phyloP scores from a whole-genome alignment of 495 filamentous ascomycete species.

The Annulohypoxylon stygium region DNA sequence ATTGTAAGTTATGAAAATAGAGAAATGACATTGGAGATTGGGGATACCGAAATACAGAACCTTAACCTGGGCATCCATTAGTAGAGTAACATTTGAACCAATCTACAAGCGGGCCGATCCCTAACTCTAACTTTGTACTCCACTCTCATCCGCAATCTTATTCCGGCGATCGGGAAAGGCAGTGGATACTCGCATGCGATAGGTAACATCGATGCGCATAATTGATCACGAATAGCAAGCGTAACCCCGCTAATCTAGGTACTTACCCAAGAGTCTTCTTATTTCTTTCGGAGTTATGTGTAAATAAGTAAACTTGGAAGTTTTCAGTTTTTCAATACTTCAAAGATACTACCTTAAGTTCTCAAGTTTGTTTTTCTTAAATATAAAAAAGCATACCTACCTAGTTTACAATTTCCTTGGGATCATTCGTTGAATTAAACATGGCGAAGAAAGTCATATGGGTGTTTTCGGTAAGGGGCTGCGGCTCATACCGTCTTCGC shows the following conservation, averaged over 20 bases:
- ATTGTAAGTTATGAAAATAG: not conserved
- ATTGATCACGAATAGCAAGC: not conserved
- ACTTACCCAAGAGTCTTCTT: not conserved
- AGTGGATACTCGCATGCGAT: constrained; percentile 7
- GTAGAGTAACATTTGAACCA: not conserved
- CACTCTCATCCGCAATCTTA: constrained; percentile 18
- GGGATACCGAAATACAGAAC: too few relatives aligned
- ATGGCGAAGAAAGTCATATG: not conserved
- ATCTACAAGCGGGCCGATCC: constrained; percentile 8
- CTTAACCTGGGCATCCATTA: too few relatives aligned
- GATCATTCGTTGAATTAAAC: not conserved
- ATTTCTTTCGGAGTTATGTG: not conserved
- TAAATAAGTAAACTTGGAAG: not conserved
- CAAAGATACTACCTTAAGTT: not conserved
- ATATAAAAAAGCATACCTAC: not conserved
- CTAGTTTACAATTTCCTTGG: not conserved
- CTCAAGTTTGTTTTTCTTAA: not conserved
- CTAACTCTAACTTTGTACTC: not conserved
- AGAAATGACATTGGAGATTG: too few relatives aligned
- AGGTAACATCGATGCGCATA: constrained; percentile 6
- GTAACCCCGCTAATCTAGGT: constrained; percentile 1
- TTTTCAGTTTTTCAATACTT: too few relatives aligned
- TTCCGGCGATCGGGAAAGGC: not conserved
- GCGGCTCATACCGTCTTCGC: constrained; percentile 3
- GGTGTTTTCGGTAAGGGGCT: constrained; percentile 9